Conservation (phyloP, 2,329 filamentous ascomycete species). For the Xylaria sp. region DNA sequence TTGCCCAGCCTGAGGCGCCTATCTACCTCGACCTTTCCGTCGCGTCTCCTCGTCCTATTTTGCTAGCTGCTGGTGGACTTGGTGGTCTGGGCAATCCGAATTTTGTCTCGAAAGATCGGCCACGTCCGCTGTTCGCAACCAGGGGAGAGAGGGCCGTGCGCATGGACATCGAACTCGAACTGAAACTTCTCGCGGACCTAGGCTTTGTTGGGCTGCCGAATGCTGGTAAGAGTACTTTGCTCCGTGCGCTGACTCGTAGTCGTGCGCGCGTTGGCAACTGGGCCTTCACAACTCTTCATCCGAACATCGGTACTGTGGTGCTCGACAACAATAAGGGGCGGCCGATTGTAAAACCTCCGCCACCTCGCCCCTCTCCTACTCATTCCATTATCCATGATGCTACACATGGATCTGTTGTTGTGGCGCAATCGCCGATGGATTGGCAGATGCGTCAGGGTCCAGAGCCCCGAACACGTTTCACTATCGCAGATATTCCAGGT, state of each 20-base stretch:
- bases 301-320: conserved; percentile 93
- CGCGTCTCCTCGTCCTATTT: conserved; percentile 75
- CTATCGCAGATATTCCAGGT: conserved; percentile 91
- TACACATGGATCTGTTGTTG: conserved; percentile 28
- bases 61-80: conserved; percentile 81
- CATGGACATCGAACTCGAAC: conserved; percentile 77
- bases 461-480: conserved; percentile 69
- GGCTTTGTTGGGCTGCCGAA: conserved; percentile 93
- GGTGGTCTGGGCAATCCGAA: conserved; percentile 92
- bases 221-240: conserved; percentile 88
- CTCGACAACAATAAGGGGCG: conserved; percentile 81
- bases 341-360: conserved; percentile 43
- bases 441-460: conserved; percentile 31
- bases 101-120: conserved; percentile 71
- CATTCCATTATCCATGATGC: conserved; percentile 36
- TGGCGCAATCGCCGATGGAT: conserved; percentile 22
- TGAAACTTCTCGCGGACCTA: conserved; percentile 92
- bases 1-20: conserved; percentile 66
- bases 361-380: conserved; percentile 26
- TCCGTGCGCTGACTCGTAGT: conserved; percentile 82
- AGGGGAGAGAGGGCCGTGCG: conserved; percentile 75
- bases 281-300: conserved; percentile 94
- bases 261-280: conserved; percentile 86
- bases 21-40: conserved; percentile 67
- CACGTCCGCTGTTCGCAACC: conserved; percentile 80